phyloP scores from a whole-genome alignment of 148 eudicot species.

The Rhododendron mucronatum region DNA sequence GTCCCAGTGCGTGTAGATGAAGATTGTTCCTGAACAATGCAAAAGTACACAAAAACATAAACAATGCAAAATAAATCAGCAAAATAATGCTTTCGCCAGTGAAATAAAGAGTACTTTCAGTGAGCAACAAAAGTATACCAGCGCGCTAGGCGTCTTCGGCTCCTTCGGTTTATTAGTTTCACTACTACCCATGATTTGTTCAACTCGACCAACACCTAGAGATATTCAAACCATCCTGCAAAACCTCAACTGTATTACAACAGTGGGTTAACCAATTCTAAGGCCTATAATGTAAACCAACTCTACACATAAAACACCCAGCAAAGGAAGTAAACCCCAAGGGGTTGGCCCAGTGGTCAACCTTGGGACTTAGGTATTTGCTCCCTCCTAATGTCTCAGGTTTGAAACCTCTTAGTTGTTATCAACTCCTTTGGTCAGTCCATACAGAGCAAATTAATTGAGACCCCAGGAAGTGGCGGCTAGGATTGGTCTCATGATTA shows the following conservation, averaged over 20 bases:
- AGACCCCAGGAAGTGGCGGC: no score
- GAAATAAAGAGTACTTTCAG: not conserved
- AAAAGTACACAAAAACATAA: not conserved
- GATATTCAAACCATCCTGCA: conserved; percentile 20
- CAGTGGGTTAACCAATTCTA: not conserved
- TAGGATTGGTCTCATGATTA: no score
- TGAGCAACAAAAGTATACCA: conserved; percentile 25
- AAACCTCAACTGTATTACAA: not conserved
- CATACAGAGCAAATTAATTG: no score
- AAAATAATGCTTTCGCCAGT: not conserved
- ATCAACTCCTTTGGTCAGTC: no score
- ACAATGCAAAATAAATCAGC: not conserved
- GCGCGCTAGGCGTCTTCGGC: conserved; percentile 40
- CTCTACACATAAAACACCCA: not conserved
- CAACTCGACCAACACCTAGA: conserved; percentile 3
- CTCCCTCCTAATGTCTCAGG: no score
- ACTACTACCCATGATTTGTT: conserved; percentile 62
- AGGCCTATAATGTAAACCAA: not conserved
- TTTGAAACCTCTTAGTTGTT: no score
- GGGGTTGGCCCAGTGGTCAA: no score
- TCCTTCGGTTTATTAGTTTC: conserved; percentile 72
- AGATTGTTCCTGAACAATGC: conserved; percentile 58
- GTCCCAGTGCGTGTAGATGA: conserved; percentile 49
- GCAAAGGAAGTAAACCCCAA: no score
- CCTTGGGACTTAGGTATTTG: no score